A percentile compares a stretch with the other conserved stretches of the same genome.
Conservation (phyloP, 2,329 filamentous ascomycete genomes). For the Camptophora hylomeconis region DNA sequence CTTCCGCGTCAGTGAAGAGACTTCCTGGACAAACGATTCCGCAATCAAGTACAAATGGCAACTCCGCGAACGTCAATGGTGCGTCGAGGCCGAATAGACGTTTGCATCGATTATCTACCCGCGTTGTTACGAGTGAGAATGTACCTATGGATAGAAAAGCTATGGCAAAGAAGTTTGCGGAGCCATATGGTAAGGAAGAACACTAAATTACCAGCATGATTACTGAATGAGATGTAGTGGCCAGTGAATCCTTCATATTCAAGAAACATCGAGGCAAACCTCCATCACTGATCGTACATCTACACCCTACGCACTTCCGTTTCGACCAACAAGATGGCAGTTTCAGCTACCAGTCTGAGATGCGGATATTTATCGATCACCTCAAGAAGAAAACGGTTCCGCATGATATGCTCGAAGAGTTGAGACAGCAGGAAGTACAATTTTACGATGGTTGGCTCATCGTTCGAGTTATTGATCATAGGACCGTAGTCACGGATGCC, state of each 20-base stretch:
- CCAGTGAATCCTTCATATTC: conserved; percentile 66
- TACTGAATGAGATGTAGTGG: conserved; percentile 38
- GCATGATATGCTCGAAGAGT: conserved; percentile 73
- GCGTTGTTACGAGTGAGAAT: conserved; percentile 18
- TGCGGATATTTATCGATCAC: conserved; percentile 70
- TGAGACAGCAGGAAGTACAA: conserved; percentile 55
- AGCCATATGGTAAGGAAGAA: conserved; percentile 31
- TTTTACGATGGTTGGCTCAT: conserved; percentile 95
- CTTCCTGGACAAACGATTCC: conserved; percentile 31
- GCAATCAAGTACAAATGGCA: conserved; percentile 29
- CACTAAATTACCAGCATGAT: conserved; percentile 1
- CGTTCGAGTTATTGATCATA: conserved; percentile 85
- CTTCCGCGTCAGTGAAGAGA: conserved; percentile 40
- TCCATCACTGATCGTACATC: conserved; percentile 75
- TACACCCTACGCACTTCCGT: conserved; percentile 74
- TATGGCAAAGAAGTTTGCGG: conserved; percentile 25
- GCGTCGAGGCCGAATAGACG: conserved; percentile 33
- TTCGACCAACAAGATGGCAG: conserved; percentile 91
- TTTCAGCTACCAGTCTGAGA: conserved; percentile 84
- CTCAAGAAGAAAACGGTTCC: conserved; percentile 65
- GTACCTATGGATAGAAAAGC: conserved; percentile 21
- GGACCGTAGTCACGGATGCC: conserved; percentile 48
- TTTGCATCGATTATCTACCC: conserved; percentile 23
- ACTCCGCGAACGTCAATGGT: conserved; percentile 29
- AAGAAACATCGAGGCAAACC: conserved; percentile 59